A percentile compares a stretch with the other conserved stretches of the same genome.
phyloP scores from a whole-genome alignment of 495 filamentous ascomycete genomes.

The Neurospora sp. region DNA sequence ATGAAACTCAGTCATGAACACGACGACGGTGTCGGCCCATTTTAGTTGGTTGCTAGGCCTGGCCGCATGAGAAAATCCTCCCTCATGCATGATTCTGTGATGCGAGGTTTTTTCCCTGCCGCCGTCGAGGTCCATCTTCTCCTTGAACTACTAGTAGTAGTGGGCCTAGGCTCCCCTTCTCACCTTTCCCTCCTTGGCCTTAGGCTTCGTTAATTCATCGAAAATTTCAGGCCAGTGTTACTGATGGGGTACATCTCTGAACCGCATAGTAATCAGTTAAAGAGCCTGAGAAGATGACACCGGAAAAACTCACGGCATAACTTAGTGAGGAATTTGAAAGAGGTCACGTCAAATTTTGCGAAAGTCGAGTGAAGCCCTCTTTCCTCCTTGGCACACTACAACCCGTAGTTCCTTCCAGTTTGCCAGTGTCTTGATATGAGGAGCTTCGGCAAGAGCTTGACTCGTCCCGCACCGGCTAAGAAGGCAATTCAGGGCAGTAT shows the following conservation, averaged over 20 bases:
- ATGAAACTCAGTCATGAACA: not conserved
- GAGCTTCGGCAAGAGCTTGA: not conserved
- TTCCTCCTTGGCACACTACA: not conserved
- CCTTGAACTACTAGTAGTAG: not conserved
- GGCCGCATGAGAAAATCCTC: not conserved
- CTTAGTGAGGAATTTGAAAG: not conserved
- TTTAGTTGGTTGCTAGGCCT: not conserved
- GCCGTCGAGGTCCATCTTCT: not conserved
- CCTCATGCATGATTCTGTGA: not conserved
- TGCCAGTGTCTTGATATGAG: not conserved
- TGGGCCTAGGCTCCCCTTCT: not conserved
- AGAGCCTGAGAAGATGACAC: not conserved
- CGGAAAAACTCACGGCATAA: not conserved
- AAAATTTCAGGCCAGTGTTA: not conserved
- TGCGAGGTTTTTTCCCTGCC: not conserved
- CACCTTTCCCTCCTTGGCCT: not conserved
- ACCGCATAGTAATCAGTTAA: not conserved
- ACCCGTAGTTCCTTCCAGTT: not conserved
- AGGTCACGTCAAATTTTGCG: not conserved
- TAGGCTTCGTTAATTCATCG: not conserved
- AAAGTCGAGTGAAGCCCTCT: not conserved
- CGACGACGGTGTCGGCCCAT: not conserved
- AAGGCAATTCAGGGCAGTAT: not conserved
- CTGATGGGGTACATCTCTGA: not conserved
- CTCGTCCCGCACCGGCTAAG: not conserved